These are phyloP conservation scores for Yarrowia galli DNA, from an alignment of 1,139 yeast genomes.

Conservation along the genomic window DNA sequence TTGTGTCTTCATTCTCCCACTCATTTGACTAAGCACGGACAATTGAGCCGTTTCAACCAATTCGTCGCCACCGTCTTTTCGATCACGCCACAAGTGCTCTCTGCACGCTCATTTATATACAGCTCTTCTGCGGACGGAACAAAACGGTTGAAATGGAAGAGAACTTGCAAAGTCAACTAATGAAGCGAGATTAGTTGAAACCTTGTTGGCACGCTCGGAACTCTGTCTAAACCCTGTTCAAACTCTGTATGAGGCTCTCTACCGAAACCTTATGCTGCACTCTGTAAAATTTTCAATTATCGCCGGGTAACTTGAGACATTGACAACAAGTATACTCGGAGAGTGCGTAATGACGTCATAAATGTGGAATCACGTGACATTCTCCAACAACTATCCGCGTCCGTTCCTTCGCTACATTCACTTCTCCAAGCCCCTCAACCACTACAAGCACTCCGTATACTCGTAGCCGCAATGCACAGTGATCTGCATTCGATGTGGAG, in stretches of 20 bases:
- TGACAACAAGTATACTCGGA: not conserved
- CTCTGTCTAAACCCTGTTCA: conserved; percentile 7
- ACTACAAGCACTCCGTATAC: too few species aligned
- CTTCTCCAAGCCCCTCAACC: too few species aligned
- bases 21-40: not conserved
- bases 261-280: not conserved
- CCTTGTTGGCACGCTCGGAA: not conserved
- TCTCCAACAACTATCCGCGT: too few species aligned
- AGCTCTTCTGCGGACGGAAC: not conserved
- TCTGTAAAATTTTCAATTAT: conserved; percentile 2
- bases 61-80: not conserved
- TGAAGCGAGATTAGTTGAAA: not conserved
- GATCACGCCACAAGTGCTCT: conserved; percentile 6
- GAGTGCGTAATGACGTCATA: not conserved
- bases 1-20: not conserved
- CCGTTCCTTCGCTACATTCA: too few species aligned
- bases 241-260: not conserved
- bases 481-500: not conserved
- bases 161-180: not conserved
- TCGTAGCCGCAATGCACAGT: conserved; percentile 6
- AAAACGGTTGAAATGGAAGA: not conserved
- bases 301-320: conserved; percentile 5
- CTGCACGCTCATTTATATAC: not conserved
- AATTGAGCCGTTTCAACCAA: not conserved
- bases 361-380: too few species aligned